These are phyloP conservation scores for Baudoinia panamericana DNA, from an alignment of 495 filamentous ascomycete genomes.

Conservation along the genomic window DNA sequence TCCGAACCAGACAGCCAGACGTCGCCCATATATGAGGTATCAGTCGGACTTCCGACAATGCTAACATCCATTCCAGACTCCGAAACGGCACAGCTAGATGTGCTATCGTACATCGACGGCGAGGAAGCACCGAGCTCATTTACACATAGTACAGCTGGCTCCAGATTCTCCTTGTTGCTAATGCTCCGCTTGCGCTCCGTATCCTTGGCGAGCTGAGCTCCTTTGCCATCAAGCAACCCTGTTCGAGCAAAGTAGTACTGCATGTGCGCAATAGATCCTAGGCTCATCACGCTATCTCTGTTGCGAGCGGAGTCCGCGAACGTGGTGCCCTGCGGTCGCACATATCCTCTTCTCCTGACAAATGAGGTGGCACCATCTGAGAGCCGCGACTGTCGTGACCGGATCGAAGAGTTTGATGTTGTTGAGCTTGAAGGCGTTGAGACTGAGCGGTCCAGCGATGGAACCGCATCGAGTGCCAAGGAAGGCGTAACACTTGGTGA, in stretches of 20 bases:
- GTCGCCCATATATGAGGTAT: conserved; percentile 38
- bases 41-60: conserved; percentile 44
- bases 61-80: conserved; percentile 24
- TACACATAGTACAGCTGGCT: conserved; percentile 1
- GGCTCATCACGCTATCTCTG: conserved; percentile 83
- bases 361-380: conserved; percentile 43
- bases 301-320: conserved; percentile 83
- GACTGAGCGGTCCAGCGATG: conserved; percentile 55
- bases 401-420: conserved; percentile 43
- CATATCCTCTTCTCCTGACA: conserved; percentile 58
- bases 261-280: conserved; percentile 92
- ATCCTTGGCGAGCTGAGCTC: conserved; percentile 62
- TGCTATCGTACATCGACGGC: conserved; percentile 14
- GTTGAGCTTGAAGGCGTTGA: conserved; percentile 64
- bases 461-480: conserved; percentile 49
- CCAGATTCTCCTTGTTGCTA: conserved; percentile 15
- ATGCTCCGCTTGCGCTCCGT: conserved; percentile 39
- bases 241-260: conserved; percentile 98
- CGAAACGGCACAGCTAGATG: conserved; percentile 10
- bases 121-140: conserved; percentile 9
- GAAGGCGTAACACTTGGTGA: conserved; percentile 55
- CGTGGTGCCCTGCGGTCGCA: conserved; percentile 77
- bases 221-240: conserved; percentile 84
- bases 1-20: conserved; percentile 47
- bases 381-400: conserved; percentile 26